Evolutionary conservation across 2,329 filamentous ascomycete species (phyloP), one percentile per base, ranked within the genome.

Genomic region (Fusarium nodosum): DNA sequence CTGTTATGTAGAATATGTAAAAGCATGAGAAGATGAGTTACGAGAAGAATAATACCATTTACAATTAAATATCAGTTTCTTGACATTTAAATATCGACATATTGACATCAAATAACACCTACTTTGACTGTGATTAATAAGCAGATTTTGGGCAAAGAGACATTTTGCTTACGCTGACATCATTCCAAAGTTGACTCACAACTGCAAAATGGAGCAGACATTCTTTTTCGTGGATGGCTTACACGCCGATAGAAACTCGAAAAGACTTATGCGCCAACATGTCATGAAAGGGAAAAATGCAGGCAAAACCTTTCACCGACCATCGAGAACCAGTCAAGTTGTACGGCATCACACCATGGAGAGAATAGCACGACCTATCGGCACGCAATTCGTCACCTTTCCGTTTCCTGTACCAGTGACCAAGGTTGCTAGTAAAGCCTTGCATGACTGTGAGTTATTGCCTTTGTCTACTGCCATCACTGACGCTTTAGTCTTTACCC

Each of bases 1-100:
- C 38, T 16, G 22, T 47, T 45, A 48, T 65, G 61, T 66, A 64
- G 61, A 64, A 18, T 60, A 59, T 22, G 48, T 56, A 65, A 54
- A 46, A 66, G 59, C n/a, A 66, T 65, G 60, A 64, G 18, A 64
- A 56, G 59, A 64, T 18, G 63, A 60, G 36, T 66, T 36, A 66
- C 12, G 61, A 66, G 44, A 30, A 26, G 38, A 64, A 56, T 20
- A 51, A 51, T 50, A 50, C 31, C 9, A 50, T n/a, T 33, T 36
- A 36, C 6, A 30, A 11, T 30, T 30, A 11, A 3, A 30, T 30
- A 30, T 30, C 10, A 30, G 4, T 30, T 30, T 11, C 10, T 28
- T 3, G 10, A 30, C 3, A 30, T 28, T 26, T 26, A 26, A 26
- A 26, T 26, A 26, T 26, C 10, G 10, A 30, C 3, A 30, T 28